A percentile compares a stretch with the other conserved stretches of the same genome.
Conservation (phyloP, 208 protist species). For the Trypanosoma platydactyli region DNA sequence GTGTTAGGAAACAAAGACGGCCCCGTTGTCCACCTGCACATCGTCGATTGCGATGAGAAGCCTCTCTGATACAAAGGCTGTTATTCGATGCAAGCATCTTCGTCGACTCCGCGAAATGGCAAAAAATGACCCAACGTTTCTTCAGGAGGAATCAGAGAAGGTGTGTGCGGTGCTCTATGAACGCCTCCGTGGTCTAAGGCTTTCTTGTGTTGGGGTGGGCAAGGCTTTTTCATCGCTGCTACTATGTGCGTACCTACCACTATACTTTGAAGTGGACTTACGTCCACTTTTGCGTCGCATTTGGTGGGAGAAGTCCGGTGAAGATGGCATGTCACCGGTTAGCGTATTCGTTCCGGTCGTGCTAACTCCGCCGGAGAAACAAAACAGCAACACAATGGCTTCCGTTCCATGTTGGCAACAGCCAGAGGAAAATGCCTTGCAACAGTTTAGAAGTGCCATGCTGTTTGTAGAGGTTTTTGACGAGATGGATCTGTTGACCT, state of each 20-base stretch:
- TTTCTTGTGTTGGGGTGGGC: background rate
- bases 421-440: constrained; percentile 2
- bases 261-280: constrained; percentile 79
- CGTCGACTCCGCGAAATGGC: constrained; percentile 38
- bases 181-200: constrained; percentile 29
- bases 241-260: constrained; percentile 62
- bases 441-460: constrained; percentile 44
- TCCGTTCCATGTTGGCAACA: constrained; percentile 1
- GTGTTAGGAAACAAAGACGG: background rate
- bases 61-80: constrained; percentile 28
- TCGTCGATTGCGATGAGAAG: background rate
- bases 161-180: constrained; percentile 48
- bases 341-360: constrained; percentile 38
- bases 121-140: constrained; percentile 32
- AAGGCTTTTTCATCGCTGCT: constrained; percentile 29
- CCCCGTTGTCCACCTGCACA: background rate
- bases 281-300: constrained; percentile 54
- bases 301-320: constrained; percentile 29
- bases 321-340: constrained; percentile 10
- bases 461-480: constrained; percentile 65
- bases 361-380: constrained; percentile 5
- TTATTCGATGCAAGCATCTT: constrained; percentile 44
- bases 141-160: constrained; percentile 30
- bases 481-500: constrained; percentile 37
- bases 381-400: background rate